Evolutionary conservation across 192 early-diverging fungal species (phyloP).

Genomic region (Entomortierella chlamydospora): DNA sequence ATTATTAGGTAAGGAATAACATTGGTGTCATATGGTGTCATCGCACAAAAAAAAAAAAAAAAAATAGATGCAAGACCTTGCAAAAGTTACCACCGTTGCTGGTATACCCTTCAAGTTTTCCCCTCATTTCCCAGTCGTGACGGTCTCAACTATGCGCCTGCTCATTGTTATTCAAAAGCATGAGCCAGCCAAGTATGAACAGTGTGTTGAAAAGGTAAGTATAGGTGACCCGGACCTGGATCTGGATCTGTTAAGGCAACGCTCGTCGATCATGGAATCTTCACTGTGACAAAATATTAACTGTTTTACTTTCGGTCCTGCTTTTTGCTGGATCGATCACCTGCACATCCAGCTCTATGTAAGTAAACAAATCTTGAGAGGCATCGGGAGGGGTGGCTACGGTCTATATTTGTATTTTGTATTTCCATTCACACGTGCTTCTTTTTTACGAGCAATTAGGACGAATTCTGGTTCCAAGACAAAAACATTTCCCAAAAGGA

Average conservation of each 20-base stretch:
- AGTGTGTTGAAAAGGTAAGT: slow-evolving; percentile 38
- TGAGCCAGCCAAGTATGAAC: slow-evolving; percentile 25
- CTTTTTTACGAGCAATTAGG: slow-evolving; percentile 12
- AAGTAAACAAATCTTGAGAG: background rate
- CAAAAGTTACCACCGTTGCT: background rate
- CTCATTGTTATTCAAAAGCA: slow-evolving; percentile 34
- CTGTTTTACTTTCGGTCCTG: too few species aligned
- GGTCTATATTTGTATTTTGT: background rate
- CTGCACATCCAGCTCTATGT: slow-evolving; percentile 13
- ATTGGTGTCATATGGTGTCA: slow-evolving; percentile 31
- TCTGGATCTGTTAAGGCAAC: too few species aligned
- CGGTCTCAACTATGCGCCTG: slow-evolving; percentile 22
- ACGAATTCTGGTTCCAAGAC: slow-evolving; percentile 32
- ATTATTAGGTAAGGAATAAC: too few species aligned
- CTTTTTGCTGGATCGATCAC: too few species aligned
- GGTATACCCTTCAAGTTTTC: slow-evolving; percentile 36
- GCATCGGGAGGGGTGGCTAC: background rate
- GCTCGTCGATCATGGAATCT: too few species aligned
- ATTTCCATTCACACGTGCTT: background rate
- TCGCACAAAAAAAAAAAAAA: too few species aligned
- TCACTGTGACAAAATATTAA: too few species aligned
- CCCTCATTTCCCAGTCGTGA: slow-evolving; percentile 21
- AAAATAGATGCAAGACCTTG: slow-evolving; percentile 22
- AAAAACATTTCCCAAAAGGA: slow-evolving; percentile 20
- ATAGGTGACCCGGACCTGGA: too few species aligned